A percentile compares a stretch with the other conserved stretches of the same genome.
Conservation (phyloP, 1,284 basidiomycete genomes). For the Cystobasidiaceae sp. region DNA sequence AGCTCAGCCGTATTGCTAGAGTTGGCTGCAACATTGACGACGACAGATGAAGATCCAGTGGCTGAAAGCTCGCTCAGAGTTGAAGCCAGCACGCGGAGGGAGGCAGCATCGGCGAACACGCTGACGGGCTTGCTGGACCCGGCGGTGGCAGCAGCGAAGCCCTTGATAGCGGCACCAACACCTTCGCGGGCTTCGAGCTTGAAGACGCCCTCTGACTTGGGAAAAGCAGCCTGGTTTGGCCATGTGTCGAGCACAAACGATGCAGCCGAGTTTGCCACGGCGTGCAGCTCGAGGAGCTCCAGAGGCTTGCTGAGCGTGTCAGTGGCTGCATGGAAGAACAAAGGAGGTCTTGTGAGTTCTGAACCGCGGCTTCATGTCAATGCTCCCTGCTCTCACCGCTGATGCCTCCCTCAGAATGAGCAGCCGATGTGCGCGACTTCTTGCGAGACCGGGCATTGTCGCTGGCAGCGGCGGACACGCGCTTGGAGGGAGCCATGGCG, state of each 20-base stretch:
- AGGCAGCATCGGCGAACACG: slow-evolving; percentile 22
- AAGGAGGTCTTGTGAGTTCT: no score
- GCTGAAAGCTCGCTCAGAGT: slow-evolving; percentile 15
- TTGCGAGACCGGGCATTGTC: background rate
- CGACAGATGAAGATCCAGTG: background rate
- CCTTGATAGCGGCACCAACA: slow-evolving; percentile 26
- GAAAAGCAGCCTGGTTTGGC: slow-evolving; percentile 7
- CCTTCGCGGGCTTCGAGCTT: slow-evolving; percentile 28
- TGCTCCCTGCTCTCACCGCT: no score
- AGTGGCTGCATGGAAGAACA: background rate
- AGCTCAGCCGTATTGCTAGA: slow-evolving; percentile 7
- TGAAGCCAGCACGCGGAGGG: slow-evolving; percentile 18
- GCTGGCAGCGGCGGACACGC: slow-evolving; percentile 1
- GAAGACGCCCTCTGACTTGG: slow-evolving; percentile 5
- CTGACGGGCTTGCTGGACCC: slow-evolving; percentile 24
- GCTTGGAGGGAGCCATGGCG: slow-evolving; percentile 18
- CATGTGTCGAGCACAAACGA: slow-evolving; percentile 30
- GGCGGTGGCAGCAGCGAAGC: slow-evolving; percentile 8
- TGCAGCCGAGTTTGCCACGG: slow-evolving; percentile 18
- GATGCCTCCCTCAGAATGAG: slow-evolving; percentile 16
- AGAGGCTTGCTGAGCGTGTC: slow-evolving; percentile 24
- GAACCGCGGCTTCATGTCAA: no score
- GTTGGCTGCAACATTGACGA: slow-evolving; percentile 26
- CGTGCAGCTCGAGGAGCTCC: slow-evolving; percentile 19
- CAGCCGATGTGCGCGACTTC: slow-evolving; percentile 10